Base-by-base conservation (phyloP, 2,329 filamentous ascomycete genomes). In the Zasmidium citrigriseum region DNA sequence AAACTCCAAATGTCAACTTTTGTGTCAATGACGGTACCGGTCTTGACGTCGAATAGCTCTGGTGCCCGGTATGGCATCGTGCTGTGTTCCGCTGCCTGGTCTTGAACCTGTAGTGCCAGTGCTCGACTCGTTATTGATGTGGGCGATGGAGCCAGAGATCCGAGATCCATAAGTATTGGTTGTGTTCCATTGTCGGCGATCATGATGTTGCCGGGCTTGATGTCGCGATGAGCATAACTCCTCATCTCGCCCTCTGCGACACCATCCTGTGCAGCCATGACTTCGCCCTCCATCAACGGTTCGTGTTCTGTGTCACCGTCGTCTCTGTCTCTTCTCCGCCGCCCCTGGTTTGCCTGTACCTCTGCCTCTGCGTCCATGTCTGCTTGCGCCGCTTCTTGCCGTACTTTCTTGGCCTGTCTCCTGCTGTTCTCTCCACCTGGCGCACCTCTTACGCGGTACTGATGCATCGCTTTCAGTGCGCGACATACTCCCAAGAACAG, bases 201-300 rank as follows among this genome's bases (percentile, higher is more conserved):
- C 95, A 99, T 99, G 72, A 99, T 96, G 77, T 99, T 99, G 58
- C 92, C 93, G 68, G 95, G 95, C 76, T 99, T 99, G 74, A 99
- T 96, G 76, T 99, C 95, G 66, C 95, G 83, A 76, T 99, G 95
- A 62, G 95, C 90, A 75, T 96, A 99, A 20, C 92, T 90, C 67
- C 90, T 83, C 60, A 85, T 80, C 58, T 86, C 85, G 14, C 89
- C 89, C 10, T 87, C 85, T 46, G 84, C 83, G 48, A 87, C 82
- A 2, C 89, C 87, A 64, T 88, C 85, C 66, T 89, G 86, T 60
- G 84, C 84, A 46, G 84, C 78, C 16, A 84, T 84, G 29, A 88
- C 87, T 72, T 96, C 90, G 1, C 85, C 86, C 29, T 71, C 70
- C 87, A 97, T 91, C 65, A 97, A 79, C 46, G 91, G 90, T 70